These are phyloP conservation scores for Amborella trichopoda DNA, from an alignment of 164 flowering plant genomes.

Conservation along the genomic window DNA sequence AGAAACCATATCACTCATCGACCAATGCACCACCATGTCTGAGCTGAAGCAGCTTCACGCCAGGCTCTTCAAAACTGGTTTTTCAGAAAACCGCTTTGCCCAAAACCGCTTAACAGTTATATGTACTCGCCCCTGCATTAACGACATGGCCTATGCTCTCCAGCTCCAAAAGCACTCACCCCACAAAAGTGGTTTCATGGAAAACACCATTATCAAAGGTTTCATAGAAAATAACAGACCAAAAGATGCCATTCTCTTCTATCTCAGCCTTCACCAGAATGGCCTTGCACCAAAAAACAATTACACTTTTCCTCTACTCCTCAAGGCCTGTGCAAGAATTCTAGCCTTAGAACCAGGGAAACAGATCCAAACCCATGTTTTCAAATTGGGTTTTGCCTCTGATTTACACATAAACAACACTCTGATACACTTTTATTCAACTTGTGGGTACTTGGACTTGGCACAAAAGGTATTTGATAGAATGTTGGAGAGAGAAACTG, in stretches of 20 bases:
- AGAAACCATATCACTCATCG: neutral
- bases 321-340: conserved; percentile 11
- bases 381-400: conserved; percentile 5
- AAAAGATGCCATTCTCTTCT: conserved; percentile 5
- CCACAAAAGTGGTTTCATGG: conserved; percentile 5
- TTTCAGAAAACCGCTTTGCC: conserved; percentile 1
- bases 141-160: conserved; percentile 7
- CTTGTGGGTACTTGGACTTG: conserved; percentile 1
- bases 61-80: conserved; percentile 3
- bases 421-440: conserved; percentile 6
- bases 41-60: conserved; percentile 1
- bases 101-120: conserved; percentile 7
- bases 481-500: conserved; percentile 5
- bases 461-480: conserved; percentile 5
- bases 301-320: conserved; percentile 9
- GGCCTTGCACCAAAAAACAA: conserved; percentile 9
- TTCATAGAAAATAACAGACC: conserved; percentile 2
- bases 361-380: conserved; percentile 10
- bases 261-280: conserved; percentile 4
- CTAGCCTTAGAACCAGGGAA: conserved; percentile 7
- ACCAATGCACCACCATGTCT: neutral
- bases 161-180: conserved; percentile 5
- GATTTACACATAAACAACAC: conserved; percentile 7
- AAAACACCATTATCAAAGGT: conserved; percentile 6
- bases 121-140: conserved; percentile 1